Evolutionary conservation across 768 basidiomycete species (phyloP).

Genomic region (Trametes meyenii): DNA sequence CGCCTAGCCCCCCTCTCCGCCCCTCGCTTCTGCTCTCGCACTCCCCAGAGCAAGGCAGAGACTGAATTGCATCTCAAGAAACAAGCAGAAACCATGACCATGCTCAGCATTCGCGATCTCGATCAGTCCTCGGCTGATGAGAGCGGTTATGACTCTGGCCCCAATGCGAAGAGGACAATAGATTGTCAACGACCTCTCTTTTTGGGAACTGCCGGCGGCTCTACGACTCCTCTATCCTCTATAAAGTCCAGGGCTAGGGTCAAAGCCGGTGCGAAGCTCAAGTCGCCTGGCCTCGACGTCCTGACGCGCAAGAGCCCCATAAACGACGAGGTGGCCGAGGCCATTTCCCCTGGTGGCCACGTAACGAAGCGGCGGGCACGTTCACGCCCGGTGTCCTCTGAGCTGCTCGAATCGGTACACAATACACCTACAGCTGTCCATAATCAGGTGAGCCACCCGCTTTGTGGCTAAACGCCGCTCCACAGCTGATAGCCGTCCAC

Average conservation of each 20-base stretch:
- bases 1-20: slow-evolving; percentile 57
- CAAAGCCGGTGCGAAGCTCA: slow-evolving; percentile 13
- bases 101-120: slow-evolving; percentile 60
- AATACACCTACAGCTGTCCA: slow-evolving; percentile 36
- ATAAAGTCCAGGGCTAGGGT: slow-evolving; percentile 15
- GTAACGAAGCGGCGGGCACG: slow-evolving; percentile 75
- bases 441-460: slow-evolving; percentile 24
- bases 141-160: slow-evolving; percentile 52
- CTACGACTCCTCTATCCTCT: slow-evolving; percentile 20
- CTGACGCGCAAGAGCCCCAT: slow-evolving; percentile 18
- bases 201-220: slow-evolving; percentile 16
- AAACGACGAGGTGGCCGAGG: slow-evolving; percentile 33
- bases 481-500: slow-evolving; percentile 16
- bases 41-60: slow-evolving; percentile 57
- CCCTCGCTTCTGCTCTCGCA: slow-evolving; percentile 50
- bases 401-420: slow-evolving; percentile 55
- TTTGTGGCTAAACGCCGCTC: slow-evolving; percentile 17
- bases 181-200: slow-evolving; percentile 18
- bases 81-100: slow-evolving; percentile 68
- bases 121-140: slow-evolving; percentile 47
- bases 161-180: slow-evolving; percentile 26
- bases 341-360: slow-evolving; percentile 75
- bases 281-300: slow-evolving; percentile 26
- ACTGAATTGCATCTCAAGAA: slow-evolving; percentile 49
- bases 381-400: slow-evolving; percentile 69